Evolutionary conservation across 352 stramenopile species (phyloP), one percentile per base, ranked within the genome.

Genomic region (Phytopythium oedochilum): DNA sequence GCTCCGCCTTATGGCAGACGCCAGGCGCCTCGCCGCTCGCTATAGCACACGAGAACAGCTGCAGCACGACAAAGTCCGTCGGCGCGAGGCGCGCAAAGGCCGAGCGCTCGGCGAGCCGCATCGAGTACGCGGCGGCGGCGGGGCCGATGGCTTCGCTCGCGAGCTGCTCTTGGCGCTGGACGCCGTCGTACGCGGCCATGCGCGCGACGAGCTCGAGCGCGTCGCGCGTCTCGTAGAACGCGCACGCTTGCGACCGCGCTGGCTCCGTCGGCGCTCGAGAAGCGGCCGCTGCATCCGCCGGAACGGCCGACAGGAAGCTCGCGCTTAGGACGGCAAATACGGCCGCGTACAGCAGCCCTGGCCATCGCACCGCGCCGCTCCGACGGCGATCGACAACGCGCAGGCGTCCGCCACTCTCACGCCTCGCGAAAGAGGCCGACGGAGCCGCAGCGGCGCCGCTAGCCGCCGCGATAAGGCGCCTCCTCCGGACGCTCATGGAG

Each of bases 11-110:
- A 57, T 73, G 64, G 42, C 72, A 75, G 49, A 61, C 47, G 2
- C 26, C 29, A 11, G 31, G n/a, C 29, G 47, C 3, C 31, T 3
- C 31, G 8, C 2, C 3, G 6, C 47, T 29, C 26, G 18, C 15
- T 4, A 39, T 5, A 9, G 20, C 60, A 35, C 79, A 90, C 22
- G 57, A 61, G 59, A 76, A 88, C 4, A 84, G 52, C 44, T 64
- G 66, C 34, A 88, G 45, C 12, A 84, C 48, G 1, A 88, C 79
- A 38, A 90, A 90, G 63, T 90, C 77, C 28, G 77, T 88, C 15
- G 79, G 79, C 5, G 62, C 57, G 20, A 71, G 50, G 8, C 25
- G 55, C 2, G 67, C 64, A 23, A 74, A 76, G 14, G 23, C 25
- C 25, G 65, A 70, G 5, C 77, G 62, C 29, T 22, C 17, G 15